phyloP scores from a whole-genome alignment of 2,329 filamentous ascomycete genomes.

The Bretziella fagacearum region DNA sequence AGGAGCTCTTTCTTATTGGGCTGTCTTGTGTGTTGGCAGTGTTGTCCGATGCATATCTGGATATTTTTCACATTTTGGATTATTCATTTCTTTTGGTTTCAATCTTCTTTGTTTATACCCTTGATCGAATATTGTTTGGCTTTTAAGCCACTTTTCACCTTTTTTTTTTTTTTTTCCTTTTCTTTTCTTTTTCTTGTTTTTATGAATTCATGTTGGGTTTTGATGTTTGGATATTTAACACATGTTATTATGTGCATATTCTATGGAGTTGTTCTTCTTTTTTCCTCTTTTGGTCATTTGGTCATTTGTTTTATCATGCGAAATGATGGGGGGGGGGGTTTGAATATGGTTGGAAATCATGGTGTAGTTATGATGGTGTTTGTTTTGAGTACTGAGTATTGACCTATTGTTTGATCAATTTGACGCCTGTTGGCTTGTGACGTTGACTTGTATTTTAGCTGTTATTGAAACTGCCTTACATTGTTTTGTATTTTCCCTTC shows the following conservation, averaged over 20 bases:
- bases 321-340: neutral
- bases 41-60: neutral
- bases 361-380: neutral
- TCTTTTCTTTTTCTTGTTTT: constrained; percentile 1
- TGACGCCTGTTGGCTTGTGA: too few species aligned
- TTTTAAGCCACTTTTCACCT: neutral
- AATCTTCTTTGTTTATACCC: neutral
- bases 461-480: too few species aligned
- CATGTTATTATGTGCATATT: too few species aligned
- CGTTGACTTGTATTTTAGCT: too few species aligned
- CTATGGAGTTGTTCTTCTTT: too few species aligned
- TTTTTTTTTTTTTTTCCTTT: neutral
- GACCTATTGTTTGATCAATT: too few species aligned
- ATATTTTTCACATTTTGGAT: neutral
- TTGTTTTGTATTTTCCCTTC: too few species aligned
- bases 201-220: constrained; percentile 1
- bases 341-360: too few species aligned
- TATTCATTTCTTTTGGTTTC: constrained; percentile 1
- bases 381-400: neutral
- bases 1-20: neutral
- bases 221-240: neutral
- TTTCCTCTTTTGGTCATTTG: neutral
- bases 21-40: neutral
- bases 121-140: too few species aligned
- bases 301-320: neutral